Conservation (phyloP, 768 basidiomycete genomes). For the Russula virescens region DNA sequence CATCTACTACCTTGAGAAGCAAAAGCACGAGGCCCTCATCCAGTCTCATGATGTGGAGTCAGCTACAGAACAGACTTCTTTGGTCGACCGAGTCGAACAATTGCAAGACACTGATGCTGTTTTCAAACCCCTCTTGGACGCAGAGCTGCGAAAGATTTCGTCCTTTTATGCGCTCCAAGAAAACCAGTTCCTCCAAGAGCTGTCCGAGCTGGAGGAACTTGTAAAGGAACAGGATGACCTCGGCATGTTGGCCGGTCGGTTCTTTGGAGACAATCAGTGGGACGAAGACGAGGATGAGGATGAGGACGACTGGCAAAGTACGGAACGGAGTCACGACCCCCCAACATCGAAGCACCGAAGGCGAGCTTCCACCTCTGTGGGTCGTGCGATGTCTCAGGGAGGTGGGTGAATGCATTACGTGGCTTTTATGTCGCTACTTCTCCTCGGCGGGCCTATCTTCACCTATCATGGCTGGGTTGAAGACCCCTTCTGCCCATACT, state of each 20-base stretch:
- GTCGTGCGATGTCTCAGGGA: slow-evolving; percentile 14
- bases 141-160: slow-evolving; percentile 75
- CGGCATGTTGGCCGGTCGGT: slow-evolving; percentile 44
- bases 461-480: too few relatives aligned
- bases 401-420: slow-evolving; percentile 6
- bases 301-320: slow-evolving; percentile 34
- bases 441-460: too few relatives aligned
- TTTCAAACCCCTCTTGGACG: slow-evolving; percentile 73
- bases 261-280: slow-evolving; percentile 44
- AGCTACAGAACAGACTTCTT: slow-evolving; percentile 47
- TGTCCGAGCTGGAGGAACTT: slow-evolving; percentile 51
- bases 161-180: slow-evolving; percentile 77
- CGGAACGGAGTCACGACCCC: slow-evolving; percentile 32
- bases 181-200: slow-evolving; percentile 58
- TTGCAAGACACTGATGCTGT: slow-evolving; percentile 43
- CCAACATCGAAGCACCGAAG: slow-evolving; percentile 30
- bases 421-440: background rate
- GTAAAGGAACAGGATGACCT: slow-evolving; percentile 55
- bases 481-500: background rate
- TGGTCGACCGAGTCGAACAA: slow-evolving; percentile 40
- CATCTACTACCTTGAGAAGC: slow-evolving; percentile 82
- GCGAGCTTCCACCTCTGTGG: slow-evolving; percentile 27
- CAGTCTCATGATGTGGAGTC: slow-evolving; percentile 53
- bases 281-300: slow-evolving; percentile 58
- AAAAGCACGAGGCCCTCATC: slow-evolving; percentile 45